Percentiles rank a stretch among this genome's conserved stretches.
Conservation (phyloP, 2,329 filamentous ascomycete species). For the Pseudomassariella vexata region DNA sequence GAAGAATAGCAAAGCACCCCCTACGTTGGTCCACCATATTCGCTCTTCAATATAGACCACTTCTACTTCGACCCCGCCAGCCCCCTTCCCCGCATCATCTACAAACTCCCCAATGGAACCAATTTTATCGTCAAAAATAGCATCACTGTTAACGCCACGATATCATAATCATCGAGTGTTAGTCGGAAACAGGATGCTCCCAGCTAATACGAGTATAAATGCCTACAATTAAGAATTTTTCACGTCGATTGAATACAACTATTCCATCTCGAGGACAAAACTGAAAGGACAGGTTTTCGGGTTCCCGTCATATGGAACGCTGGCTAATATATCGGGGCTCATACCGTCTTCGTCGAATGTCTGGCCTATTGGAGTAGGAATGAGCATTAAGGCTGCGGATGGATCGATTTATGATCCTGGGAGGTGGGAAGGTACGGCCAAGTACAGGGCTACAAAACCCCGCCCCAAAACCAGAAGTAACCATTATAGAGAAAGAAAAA, state of each 20-base stretch:
- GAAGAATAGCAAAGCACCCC: constrained; percentile 15
- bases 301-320: background rate
- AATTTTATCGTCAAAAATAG: constrained; percentile 5
- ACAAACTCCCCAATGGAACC: constrained; percentile 5
- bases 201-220: constrained; percentile 12
- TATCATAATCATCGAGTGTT: constrained; percentile 10
- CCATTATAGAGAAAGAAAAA: no score
- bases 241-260: constrained; percentile 8
- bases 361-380: background rate
- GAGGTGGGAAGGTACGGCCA: no score
- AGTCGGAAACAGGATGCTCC: constrained; percentile 12
- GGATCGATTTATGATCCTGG: background rate
- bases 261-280: background rate
- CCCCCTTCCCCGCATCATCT: constrained; percentile 8
- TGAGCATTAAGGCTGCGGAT: background rate
- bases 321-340: background rate
- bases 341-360: background rate
- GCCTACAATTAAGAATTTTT: constrained; percentile 14
- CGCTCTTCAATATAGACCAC: constrained; percentile 14
- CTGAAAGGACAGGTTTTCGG: background rate
- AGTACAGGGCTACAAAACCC: no score
- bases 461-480: no score
- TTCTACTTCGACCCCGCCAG: constrained; percentile 3
- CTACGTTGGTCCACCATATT: constrained; percentile 19
- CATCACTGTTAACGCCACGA: constrained; percentile 9